phyloP scores from a whole-genome alignment of 139 green algal species.

The Ostreobium quekettii region DNA sequence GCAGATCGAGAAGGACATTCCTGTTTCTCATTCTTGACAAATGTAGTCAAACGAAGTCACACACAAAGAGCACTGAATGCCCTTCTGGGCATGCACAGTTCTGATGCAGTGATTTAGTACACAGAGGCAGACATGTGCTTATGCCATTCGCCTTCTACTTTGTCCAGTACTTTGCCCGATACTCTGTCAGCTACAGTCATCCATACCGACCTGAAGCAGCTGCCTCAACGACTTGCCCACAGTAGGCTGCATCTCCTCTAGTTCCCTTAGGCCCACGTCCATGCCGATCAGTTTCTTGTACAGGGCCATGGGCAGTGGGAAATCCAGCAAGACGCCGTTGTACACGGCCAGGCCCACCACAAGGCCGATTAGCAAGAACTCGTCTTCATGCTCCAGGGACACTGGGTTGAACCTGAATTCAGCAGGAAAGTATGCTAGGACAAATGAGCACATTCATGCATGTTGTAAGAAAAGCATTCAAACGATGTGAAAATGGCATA shows the following conservation, averaged over 20 bases:
- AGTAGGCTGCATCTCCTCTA: constrained; percentile 81
- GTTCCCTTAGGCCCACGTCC: constrained; percentile 60
- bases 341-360: constrained; percentile 87
- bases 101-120: too few species aligned
- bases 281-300: constrained; percentile 83
- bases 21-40: too few species aligned
- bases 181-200: not conserved
- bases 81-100: too few species aligned
- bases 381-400: constrained; percentile 54
- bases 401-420: constrained; percentile 43
- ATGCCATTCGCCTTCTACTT: too few species aligned
- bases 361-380: constrained; percentile 80
- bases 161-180: not conserved
- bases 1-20: too few species aligned
- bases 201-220: constrained; percentile 8
- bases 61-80: too few species aligned
- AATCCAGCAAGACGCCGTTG: constrained; percentile 88
- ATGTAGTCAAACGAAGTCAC: too few species aligned
- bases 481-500: too few species aligned
- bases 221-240: constrained; percentile 34
- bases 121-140: too few species aligned
- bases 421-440: too few species aligned
- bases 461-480: too few species aligned
- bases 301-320: constrained; percentile 75
- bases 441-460: too few species aligned